Conservation (phyloP, 805 yeast genomes). For the Millerozyma miso region DNA sequence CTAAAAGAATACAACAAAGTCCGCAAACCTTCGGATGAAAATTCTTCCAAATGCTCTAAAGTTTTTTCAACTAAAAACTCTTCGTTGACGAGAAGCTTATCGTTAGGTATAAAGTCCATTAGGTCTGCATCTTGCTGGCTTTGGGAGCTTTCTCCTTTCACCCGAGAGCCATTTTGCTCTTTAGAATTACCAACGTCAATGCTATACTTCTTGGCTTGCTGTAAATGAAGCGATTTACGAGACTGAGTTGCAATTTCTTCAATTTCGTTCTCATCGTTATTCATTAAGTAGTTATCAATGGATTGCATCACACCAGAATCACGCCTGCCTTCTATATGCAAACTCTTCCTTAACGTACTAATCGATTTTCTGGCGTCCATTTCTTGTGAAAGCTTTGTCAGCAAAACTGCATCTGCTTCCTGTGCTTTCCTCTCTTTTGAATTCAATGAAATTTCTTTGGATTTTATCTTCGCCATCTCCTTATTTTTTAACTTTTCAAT, state of each 20-base stretch:
- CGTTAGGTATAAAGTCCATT: slow-evolving; percentile 32
- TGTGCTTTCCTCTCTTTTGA: slow-evolving; percentile 61
- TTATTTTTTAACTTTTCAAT: slow-evolving; percentile 63
- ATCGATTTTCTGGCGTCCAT: slow-evolving; percentile 26
- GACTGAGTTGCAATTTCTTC: slow-evolving; percentile 50
- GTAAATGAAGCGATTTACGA: slow-evolving; percentile 54
- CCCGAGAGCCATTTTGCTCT: slow-evolving; percentile 2
- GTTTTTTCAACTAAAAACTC: slow-evolving; percentile 79
- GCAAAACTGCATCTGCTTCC: slow-evolving; percentile 74
- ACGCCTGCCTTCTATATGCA: slow-evolving; percentile 13
- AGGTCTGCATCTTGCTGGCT: neutral
- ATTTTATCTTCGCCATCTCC: slow-evolving; percentile 58
- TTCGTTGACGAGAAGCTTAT: slow-evolving; percentile 61
- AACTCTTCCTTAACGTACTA: slow-evolving; percentile 27
- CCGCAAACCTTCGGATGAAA: slow-evolving; percentile 91
- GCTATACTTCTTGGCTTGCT: slow-evolving; percentile 55
- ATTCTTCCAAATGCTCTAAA: slow-evolving; percentile 85
- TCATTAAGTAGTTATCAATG: slow-evolving; percentile 47
- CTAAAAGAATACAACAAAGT: slow-evolving; percentile 80
- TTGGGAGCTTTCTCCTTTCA: slow-evolving; percentile 5
- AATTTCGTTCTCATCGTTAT: slow-evolving; percentile 48
- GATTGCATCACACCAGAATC: slow-evolving; percentile 27
- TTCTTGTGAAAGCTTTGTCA: slow-evolving; percentile 44
- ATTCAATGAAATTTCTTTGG: slow-evolving; percentile 55
- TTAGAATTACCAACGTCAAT: slow-evolving; percentile 14